A percentile compares a stretch with the other conserved stretches of the same genome.
phyloP scores from a whole-genome alignment of 2,329 filamentous ascomycete species.

The Harringtonia lauricola region DNA sequence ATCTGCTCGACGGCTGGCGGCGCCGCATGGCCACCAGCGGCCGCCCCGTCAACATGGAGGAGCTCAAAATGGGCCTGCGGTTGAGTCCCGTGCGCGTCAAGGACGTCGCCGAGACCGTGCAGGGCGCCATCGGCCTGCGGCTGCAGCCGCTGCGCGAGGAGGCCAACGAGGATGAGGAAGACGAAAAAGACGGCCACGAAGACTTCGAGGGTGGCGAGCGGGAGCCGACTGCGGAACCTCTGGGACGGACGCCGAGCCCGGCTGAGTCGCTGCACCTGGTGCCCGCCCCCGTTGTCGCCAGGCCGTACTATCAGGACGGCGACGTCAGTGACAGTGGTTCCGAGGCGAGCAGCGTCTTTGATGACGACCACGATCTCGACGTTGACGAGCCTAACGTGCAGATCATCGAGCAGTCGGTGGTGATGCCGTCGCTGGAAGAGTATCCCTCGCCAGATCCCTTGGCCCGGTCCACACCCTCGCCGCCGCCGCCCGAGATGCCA shows the following conservation, averaged over 20 bases:
- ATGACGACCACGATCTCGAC: slow-evolving; percentile 27
- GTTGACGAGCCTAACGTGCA: slow-evolving; percentile 34
- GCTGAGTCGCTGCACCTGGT: slow-evolving; percentile 29
- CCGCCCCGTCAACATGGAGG: slow-evolving; percentile 57
- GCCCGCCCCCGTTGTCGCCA: slow-evolving; percentile 22
- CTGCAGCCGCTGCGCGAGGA: slow-evolving; percentile 21
- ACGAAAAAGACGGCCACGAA: slow-evolving; percentile 7
- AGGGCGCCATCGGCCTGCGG: slow-evolving; percentile 17
- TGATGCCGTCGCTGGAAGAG: slow-evolving; percentile 22
- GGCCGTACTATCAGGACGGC: slow-evolving; percentile 15
- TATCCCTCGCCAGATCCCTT: slow-evolving; percentile 10
- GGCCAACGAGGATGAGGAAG: slow-evolving; percentile 16
- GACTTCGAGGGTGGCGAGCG: slow-evolving; percentile 15
- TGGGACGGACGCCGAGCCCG: slow-evolving; percentile 17
- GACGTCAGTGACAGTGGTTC: slow-evolving; percentile 16
- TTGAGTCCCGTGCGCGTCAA: slow-evolving; percentile 47
- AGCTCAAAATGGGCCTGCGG: slow-evolving; percentile 56
- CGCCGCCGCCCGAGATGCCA: slow-evolving; percentile 30
- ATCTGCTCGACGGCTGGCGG: slow-evolving; percentile 87
- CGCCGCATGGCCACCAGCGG: slow-evolving; percentile 64
- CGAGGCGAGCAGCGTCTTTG: slow-evolving; percentile 32
- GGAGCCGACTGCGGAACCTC: neutral
- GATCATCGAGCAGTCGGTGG: slow-evolving; percentile 31
- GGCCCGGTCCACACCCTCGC: slow-evolving; percentile 16
- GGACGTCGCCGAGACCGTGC: slow-evolving; percentile 35